Conservation (phyloP, 2,329 filamentous ascomycete species). For the Mycosphaerella arachidis region DNA sequence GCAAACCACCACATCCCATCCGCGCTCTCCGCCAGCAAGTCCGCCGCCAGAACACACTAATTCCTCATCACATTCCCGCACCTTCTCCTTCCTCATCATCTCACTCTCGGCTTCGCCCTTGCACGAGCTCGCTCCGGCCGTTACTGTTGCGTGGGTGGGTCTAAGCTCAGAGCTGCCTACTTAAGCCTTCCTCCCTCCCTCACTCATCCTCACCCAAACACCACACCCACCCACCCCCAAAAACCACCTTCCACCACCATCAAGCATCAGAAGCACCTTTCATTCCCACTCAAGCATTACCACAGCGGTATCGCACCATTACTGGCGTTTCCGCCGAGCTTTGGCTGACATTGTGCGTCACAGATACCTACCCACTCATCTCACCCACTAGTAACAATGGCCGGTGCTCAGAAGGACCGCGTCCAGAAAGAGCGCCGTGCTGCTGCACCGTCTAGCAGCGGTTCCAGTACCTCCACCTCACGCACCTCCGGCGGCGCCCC, state of each 20-base stretch:
- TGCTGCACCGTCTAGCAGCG: not conserved
- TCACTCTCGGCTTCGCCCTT: not conserved
- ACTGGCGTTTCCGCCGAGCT: not conserved
- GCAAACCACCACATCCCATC: not conserved
- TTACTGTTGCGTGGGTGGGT: not conserved
- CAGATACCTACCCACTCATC: not conserved
- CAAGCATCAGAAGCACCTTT: not conserved
- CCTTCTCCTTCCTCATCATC: not conserved
- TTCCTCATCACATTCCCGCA: not conserved
- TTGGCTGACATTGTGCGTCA: constrained; percentile 4
- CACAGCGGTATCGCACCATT: not conserved
- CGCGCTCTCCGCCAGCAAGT: not conserved
- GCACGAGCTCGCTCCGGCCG: not conserved
- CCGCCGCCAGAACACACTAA: not conserved
- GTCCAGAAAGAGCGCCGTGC: constrained; percentile 10
- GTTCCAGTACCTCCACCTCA: constrained; percentile 9
- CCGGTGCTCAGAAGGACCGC: constrained; percentile 15
- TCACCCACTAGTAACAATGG: constrained; percentile 9
- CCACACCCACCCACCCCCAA: not conserved
- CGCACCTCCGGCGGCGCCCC: constrained; percentile 7
- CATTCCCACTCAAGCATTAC: not conserved
- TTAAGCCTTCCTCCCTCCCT: constrained; percentile 1
- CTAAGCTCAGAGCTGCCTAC: not conserved
- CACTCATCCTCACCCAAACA: not conserved
- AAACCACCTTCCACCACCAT: constrained; percentile 1